A percentile compares a stretch with the other conserved stretches of the same genome.
Evolutionary conservation across 805 yeast species (phyloP).

Genomic region (Sugiyamaella chiloensis): DNA sequence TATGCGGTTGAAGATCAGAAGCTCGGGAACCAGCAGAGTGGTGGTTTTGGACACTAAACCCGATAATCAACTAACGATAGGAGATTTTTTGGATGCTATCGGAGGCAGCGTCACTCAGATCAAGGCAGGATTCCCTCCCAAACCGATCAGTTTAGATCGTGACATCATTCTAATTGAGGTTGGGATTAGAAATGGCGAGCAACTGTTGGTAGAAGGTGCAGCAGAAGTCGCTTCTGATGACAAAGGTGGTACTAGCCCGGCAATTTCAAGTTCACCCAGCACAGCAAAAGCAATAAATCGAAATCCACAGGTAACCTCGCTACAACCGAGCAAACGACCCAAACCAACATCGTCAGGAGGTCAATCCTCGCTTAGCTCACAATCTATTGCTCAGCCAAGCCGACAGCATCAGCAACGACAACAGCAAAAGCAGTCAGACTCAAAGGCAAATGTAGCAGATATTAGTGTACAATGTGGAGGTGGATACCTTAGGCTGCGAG

Average conservation of each 20-base stretch:
- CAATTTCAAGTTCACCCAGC: not conserved
- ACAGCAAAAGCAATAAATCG: not conserved
- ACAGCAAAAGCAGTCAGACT: not conserved
- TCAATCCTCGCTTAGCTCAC: not conserved
- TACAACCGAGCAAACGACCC: not conserved
- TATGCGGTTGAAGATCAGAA: constrained; percentile 36
- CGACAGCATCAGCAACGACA: not conserved
- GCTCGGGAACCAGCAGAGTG: constrained; percentile 32
- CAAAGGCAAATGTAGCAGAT: too few species aligned
- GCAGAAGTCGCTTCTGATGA: not conserved
- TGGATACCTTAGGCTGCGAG: constrained; percentile 47
- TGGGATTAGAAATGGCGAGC: constrained; percentile 60
- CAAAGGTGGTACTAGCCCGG: not conserved
- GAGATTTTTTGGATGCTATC: constrained; percentile 33
- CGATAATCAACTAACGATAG: constrained; percentile 38
- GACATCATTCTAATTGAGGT: constrained; percentile 30
- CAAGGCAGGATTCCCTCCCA: constrained; percentile 64
- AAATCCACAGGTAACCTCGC: not conserved
- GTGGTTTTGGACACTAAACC: constrained; percentile 37
- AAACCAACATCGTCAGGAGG: constrained; percentile 13
- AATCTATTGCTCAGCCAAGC: too few species aligned
- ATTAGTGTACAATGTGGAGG: constrained; percentile 22
- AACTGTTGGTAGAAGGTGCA: constrained; percentile 37
- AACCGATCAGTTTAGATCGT: constrained; percentile 36
- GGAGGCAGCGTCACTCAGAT: constrained; percentile 28